Evolutionary conservation across 176 grass and related monocot species (phyloP), one percentile per base, ranked within the genome.

Genomic region (Musa itinerans): DNA sequence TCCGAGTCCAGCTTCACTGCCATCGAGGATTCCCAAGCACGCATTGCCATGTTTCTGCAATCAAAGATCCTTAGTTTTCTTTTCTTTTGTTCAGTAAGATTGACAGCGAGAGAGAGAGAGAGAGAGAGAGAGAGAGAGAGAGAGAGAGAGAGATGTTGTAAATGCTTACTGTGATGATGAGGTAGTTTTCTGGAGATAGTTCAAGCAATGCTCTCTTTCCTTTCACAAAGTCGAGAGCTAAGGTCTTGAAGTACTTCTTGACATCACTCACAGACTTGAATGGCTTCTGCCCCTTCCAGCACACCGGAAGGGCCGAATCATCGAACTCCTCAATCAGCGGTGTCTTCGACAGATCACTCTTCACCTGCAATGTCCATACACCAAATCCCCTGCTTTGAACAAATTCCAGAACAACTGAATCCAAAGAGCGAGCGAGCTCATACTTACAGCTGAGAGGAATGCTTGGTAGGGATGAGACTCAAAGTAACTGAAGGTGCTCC

Each of bases 11-110:
- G 79, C 76, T 50, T 64, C 80, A 12, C 84, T 78, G 80, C 86
- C 91, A 23, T 99, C 88, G 72, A 94, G 95, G 81, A 99, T 94
- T 34, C 95, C 95, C 81, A 99, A 83, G 84, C 95, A 99, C 43
- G 73, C 88, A 81, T 99, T 99, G n/a, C 88, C 91, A 59, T 79
- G 74, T 84, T 99, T 92, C 95, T 94, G 78, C 43, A 70, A 89
- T 26, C 49, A 73, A 43, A 72, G 57, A 22, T 57, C 10, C 13
- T 25, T 64, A 4, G 17, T 61, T 10, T 20, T 50, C 25, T 70
- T 10, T 50, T 70, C 0, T 20, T 71, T 43, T 1, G 14, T 73
- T 51, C 71, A 52, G 51, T 61, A 50, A 53, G 43, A n/a, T 43
- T 43, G 34, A 43, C 34, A 5, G 34, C 63, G 29, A 65, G 53